These are phyloP conservation scores for Verticillium zaregamsianum DNA, from an alignment of 2,329 filamentous ascomycete species.

Conservation along the genomic window DNA sequence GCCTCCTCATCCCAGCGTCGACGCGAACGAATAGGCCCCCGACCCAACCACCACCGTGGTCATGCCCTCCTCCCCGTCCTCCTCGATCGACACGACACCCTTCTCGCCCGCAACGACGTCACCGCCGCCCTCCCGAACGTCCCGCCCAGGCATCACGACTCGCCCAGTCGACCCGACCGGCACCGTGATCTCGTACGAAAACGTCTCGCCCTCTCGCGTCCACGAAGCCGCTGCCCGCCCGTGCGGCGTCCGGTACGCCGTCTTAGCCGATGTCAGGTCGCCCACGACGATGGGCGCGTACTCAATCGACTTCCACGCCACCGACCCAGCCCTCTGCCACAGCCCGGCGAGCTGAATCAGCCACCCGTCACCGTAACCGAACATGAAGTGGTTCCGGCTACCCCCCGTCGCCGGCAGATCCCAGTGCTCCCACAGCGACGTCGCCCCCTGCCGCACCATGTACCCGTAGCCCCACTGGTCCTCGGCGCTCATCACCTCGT, in stretches of 20 bases:
- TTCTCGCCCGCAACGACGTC: neutral
- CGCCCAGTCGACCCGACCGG: slow-evolving; percentile 2
- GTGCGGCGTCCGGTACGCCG: slow-evolving; percentile 6
- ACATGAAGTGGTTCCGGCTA: slow-evolving; percentile 12
- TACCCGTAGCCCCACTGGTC: slow-evolving; percentile 4
- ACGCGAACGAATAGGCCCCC: slow-evolving; percentile 5
- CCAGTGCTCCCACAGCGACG: slow-evolving; percentile 12
- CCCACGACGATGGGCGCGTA: slow-evolving; percentile 2
- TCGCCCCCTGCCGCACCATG: slow-evolving; percentile 6
- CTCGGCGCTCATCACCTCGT: slow-evolving; percentile 5
- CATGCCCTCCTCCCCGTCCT: neutral
- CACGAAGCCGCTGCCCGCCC: slow-evolving; percentile 4
- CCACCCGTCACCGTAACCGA: slow-evolving; percentile 2
- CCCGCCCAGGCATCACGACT: neutral
- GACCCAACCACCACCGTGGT: neutral
- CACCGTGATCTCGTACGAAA: slow-evolving; percentile 4
- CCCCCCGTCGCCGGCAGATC: slow-evolving; percentile 6
- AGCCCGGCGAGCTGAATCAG: too few species aligned
- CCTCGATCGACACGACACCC: slow-evolving; percentile 1
- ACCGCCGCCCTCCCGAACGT: slow-evolving; percentile 2
- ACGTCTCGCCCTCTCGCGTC: slow-evolving; percentile 1
- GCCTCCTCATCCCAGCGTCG: too few species aligned
- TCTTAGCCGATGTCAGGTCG: slow-evolving; percentile 7
- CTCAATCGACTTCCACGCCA: too few species aligned
- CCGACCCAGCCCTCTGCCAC: too few species aligned